phyloP scores from a whole-genome alignment of 192 early-diverging fungal species.

The Spinellus fusiger region DNA sequence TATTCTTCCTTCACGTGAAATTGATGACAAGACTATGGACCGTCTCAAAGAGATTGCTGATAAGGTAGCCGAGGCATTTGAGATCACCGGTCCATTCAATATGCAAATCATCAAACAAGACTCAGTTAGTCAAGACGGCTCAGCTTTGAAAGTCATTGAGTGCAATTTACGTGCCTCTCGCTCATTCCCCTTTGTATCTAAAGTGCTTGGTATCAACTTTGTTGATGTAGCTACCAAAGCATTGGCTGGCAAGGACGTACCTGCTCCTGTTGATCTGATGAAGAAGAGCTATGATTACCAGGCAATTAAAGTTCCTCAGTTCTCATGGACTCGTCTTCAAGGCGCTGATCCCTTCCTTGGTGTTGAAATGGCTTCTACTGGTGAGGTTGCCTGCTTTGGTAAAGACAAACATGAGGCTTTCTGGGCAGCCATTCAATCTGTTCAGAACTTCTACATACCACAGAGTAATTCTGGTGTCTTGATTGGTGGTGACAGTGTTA shows the following conservation, averaged over 20 bases:
- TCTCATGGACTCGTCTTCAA: constrained; percentile 90
- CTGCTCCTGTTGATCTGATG: constrained; percentile 53
- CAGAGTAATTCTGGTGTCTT: constrained; percentile 57
- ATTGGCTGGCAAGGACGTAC: constrained; percentile 57
- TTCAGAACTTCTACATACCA: constrained; percentile 90
- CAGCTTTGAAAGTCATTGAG: constrained; percentile 90
- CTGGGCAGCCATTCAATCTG: constrained; percentile 72
- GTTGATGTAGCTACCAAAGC: constrained; percentile 88
- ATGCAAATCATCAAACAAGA: constrained; percentile 89
- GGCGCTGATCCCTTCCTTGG: constrained; percentile 96
- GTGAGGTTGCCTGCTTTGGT: constrained; percentile 98
- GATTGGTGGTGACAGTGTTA: constrained; percentile 65
- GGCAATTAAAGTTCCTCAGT: constrained; percentile 92
- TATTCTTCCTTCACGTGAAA: constrained; percentile 70
- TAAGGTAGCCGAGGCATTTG: constrained; percentile 84
- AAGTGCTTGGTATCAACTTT: constrained; percentile 87
- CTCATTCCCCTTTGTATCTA: constrained; percentile 97
- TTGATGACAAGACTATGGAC: constrained; percentile 44
- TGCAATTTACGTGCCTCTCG: constrained; percentile 97
- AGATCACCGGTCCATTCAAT: constrained; percentile 98
- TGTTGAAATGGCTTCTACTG: constrained; percentile 98
- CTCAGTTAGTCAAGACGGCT: constrained; percentile 29
- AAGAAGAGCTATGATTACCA: constrained; percentile 62
- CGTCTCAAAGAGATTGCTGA: constrained; percentile 73
- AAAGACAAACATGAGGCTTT: constrained; percentile 84